Conservation (phyloP, 306 rosid species). For the Echinosophora koreensis region DNA sequence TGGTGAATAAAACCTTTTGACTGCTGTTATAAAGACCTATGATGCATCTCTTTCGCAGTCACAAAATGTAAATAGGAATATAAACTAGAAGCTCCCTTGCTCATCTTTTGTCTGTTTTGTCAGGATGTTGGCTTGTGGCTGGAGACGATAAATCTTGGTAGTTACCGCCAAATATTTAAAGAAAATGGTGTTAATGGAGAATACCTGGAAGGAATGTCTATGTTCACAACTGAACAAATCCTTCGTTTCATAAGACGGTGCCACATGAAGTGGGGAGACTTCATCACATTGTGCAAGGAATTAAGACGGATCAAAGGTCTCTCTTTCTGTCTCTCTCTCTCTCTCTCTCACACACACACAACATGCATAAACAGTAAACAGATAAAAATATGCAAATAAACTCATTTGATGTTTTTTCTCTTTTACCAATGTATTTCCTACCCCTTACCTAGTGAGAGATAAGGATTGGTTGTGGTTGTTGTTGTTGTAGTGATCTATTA, state of each 20-base stretch:
- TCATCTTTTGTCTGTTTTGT: constrained; percentile 40
- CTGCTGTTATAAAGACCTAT: background rate
- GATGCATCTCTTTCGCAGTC: constrained; percentile 27
- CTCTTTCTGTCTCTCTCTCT: constrained; percentile 12
- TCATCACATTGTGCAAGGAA: constrained; percentile 96
- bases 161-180: constrained; percentile 87
- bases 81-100: background rate
- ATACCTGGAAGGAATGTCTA: constrained; percentile 98
- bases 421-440: constrained; percentile 3
- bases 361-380: constrained; percentile 25
- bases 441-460: constrained; percentile 31
- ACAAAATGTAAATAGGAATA: constrained; percentile 15
- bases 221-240: constrained; percentile 98
- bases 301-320: constrained; percentile 97
- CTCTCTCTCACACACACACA: too few relatives aligned
- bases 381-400: constrained; percentile 21
- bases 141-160: constrained; percentile 93
- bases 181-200: constrained; percentile 99
- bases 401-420: background rate
- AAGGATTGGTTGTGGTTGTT: constrained; percentile 9
- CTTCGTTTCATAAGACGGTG: constrained; percentile 98
- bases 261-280: constrained; percentile 99
- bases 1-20: constrained; percentile 27
- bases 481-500: constrained; percentile 25
- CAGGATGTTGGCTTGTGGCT: constrained; percentile 99